These are phyloP conservation scores for Lachancea fermentati DNA, from an alignment of 805 yeast genomes.

Conservation along the genomic window DNA sequence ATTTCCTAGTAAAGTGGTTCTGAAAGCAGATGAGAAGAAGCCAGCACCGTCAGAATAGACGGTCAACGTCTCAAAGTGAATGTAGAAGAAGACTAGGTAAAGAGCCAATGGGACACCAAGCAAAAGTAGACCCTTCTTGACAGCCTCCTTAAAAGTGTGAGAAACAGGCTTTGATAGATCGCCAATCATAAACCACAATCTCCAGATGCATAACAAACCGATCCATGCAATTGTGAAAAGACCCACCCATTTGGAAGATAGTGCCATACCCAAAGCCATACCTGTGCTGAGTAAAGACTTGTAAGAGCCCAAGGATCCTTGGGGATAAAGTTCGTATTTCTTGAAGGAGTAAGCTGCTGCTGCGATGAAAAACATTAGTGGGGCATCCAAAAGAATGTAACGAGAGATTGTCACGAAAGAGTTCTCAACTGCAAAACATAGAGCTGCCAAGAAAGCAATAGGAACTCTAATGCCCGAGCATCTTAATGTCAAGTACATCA, in stretches of 20 bases:
- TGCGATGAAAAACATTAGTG: slow-evolving; percentile 72
- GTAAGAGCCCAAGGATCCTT: slow-evolving; percentile 55
- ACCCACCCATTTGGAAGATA: slow-evolving; percentile 82
- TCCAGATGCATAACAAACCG: slow-evolving; percentile 54
- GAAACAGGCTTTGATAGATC: slow-evolving; percentile 50
- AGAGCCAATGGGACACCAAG: slow-evolving; percentile 53
- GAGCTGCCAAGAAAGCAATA: slow-evolving; percentile 52
- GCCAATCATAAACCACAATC: slow-evolving; percentile 68
- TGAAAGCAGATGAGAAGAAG: slow-evolving; percentile 68
- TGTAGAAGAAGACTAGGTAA: slow-evolving; percentile 52
- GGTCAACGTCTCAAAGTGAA: slow-evolving; percentile 54
- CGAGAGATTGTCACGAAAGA: slow-evolving; percentile 66
- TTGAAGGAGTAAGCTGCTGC: slow-evolving; percentile 60
- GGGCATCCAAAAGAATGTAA: slow-evolving; percentile 70
- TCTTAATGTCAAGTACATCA: slow-evolving; percentile 64
- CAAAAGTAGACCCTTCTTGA: slow-evolving; percentile 46
- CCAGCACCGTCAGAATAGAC: slow-evolving; percentile 69
- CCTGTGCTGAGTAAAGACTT: slow-evolving; percentile 60
- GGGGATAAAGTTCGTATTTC: slow-evolving; percentile 57
- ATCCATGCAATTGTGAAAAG: slow-evolving; percentile 76
- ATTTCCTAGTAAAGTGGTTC: slow-evolving; percentile 56
- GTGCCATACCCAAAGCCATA: slow-evolving; percentile 64
- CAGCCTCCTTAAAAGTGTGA: slow-evolving; percentile 42
- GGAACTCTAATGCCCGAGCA: slow-evolving; percentile 64
- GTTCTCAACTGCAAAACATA: slow-evolving; percentile 58